Conservation (phyloP, 495 filamentous ascomycete genomes). For the Trichoderma parareesei region DNA sequence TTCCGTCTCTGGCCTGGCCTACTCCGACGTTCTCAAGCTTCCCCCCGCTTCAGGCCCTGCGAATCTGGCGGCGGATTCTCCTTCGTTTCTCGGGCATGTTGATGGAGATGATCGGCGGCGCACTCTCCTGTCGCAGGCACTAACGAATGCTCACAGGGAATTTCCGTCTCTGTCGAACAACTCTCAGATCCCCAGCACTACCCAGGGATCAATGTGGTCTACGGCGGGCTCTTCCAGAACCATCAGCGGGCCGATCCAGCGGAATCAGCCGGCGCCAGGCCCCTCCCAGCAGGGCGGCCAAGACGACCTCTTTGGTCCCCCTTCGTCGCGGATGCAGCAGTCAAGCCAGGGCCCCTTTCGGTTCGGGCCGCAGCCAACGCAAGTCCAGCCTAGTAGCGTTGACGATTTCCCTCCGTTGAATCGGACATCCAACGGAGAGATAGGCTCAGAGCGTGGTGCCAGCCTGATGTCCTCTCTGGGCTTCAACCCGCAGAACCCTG, state of each 20-base stretch:
- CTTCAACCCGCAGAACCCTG: conserved; percentile 43
- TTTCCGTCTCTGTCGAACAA: conserved; percentile 74
- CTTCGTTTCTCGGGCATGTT: not conserved
- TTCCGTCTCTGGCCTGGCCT: conserved; percentile 17
- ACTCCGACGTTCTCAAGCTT: conserved; percentile 22
- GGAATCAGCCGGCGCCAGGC: conserved; percentile 51
- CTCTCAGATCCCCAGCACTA: conserved; percentile 48
- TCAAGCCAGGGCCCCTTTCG: conserved; percentile 53
- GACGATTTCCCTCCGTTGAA: conserved; percentile 84
- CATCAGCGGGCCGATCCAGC: conserved; percentile 51
- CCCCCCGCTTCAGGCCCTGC: not conserved
- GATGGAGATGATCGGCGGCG: not conserved
- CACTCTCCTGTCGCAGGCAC: not conserved
- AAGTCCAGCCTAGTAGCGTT: conserved; percentile 59
- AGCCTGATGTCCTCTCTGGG: conserved; percentile 58
- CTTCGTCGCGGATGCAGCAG: conserved; percentile 45
- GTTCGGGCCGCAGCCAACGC: conserved; percentile 47
- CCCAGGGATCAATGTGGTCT: conserved; percentile 54
- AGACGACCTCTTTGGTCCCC: conserved; percentile 46
- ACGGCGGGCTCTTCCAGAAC: conserved; percentile 29
- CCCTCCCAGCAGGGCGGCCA: conserved; percentile 47
- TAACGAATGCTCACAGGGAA: conserved; percentile 45
- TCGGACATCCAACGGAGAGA: conserved; percentile 60
- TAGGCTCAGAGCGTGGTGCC: conserved; percentile 57
- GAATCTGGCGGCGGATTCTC: not conserved